Base-by-base conservation (phyloP, 2,329 filamentous ascomycete species). In the Fusarium sulawesiense region DNA sequence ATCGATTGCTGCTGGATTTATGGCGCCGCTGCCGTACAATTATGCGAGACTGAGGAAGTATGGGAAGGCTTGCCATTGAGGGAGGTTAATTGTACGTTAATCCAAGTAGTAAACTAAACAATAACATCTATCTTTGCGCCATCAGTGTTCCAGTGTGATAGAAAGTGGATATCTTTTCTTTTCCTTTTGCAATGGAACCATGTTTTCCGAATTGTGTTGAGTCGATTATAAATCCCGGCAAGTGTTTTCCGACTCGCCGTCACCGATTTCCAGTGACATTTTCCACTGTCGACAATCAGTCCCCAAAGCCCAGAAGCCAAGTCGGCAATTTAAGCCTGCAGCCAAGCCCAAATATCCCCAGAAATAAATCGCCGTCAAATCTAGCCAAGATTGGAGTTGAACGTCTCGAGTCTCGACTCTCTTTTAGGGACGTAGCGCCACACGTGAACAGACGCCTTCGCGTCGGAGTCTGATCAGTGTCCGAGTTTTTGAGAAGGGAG, bases 1-100 rank as follows among this genome's bases (percentile, higher is more conserved):
- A 34, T 82, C 83, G 0, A 79, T 84, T 53, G 75, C 70, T 1
- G 83, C 82, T 10, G 83, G 84, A 0, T 85, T 83, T 63, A 55
- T 87, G 16, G 79, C 84, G 0, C 86, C 86, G 11, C 74, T 88
- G 55, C 85, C 85, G 1, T 88, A 87, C 61, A 87, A 87, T 70
- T 87, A 87, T 66, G 56, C 80, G 12, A 78, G 85, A 7, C 72
- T 88, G 30, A 76, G 81, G 42, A 85, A 79, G 64, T 86, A 81
- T 68, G 84, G 85, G 16, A 86, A 82, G 65, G 77, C 80, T 2
- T 85, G 83, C 49, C 83, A 85, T 68, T 85, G 64, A 79, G 30
- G 0, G 9, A 9, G 14, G 7, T 27, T 11, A 23, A n/a, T 18
- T 9, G 6, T 29, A 29, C 6, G 27, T n/a, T n/a, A n/a, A n/a